phyloP scores from a whole-genome alignment of 345 rosid genomes.

The Hypericum androsaemum region DNA sequence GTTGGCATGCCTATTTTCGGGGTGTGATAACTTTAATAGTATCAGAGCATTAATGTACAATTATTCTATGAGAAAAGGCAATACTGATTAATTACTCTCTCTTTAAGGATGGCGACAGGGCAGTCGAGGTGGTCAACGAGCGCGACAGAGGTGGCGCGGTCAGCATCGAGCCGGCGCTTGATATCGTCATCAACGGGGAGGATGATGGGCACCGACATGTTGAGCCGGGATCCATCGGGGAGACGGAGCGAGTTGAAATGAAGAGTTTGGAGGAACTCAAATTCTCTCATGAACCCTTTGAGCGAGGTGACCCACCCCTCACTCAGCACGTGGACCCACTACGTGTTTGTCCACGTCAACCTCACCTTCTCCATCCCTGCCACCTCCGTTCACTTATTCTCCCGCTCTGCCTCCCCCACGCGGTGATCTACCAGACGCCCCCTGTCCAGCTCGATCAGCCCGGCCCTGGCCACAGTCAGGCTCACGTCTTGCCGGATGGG shows the following conservation, averaged over 20 bases:
- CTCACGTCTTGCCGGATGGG: too few relatives aligned
- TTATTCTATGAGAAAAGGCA: too few relatives aligned
- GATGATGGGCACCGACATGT: conserved; percentile 97
- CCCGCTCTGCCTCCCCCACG: conserved; percentile 46
- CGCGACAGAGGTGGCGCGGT: conserved; percentile 48
- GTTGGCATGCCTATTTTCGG: too few relatives aligned
- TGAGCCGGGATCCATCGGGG: conserved; percentile 82
- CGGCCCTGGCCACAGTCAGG: conserved; percentile 36
- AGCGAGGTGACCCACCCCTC: conserved; percentile 99
- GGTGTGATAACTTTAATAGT: too few relatives aligned
- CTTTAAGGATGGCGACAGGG: conserved; percentile 61
- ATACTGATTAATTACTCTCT: conserved; percentile 48
- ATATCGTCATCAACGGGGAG: conserved; percentile 68
- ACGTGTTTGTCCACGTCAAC: conserved; percentile 55
- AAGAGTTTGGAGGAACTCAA: conserved; percentile 99
- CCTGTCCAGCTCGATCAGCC: conserved; percentile 78
- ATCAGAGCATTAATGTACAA: too few relatives aligned
- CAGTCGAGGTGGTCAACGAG: conserved; percentile 61
- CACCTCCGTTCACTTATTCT: conserved; percentile 53
- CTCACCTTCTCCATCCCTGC: conserved; percentile 46
- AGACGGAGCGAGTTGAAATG: conserved; percentile 94
- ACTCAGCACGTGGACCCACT: conserved; percentile 94
- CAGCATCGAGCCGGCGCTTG: conserved; percentile 60
- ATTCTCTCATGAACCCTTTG: conserved; percentile 90
- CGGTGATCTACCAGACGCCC: conserved; percentile 67